Percentiles rank a stretch among this genome's conserved stretches.
Evolutionary conservation across 2,329 filamentous ascomycete genomes (phyloP).

Genomic region (Aspergillus luchuensis): DNA sequence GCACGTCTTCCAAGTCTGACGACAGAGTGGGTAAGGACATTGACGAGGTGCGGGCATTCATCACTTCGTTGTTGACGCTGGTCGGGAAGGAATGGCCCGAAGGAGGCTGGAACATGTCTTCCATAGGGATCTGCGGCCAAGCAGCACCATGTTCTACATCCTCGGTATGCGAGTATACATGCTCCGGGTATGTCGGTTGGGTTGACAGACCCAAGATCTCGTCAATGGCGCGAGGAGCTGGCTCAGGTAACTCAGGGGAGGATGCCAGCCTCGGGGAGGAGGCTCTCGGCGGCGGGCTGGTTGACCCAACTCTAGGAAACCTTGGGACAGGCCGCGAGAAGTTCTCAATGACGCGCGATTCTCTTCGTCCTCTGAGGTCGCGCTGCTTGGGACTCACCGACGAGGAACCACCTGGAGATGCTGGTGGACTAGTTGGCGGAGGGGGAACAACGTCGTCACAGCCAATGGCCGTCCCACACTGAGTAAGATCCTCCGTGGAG

Average conservation of each 20-base stretch:
- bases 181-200: conserved; percentile 34
- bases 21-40: conserved; percentile 45
- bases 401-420: conserved; percentile 31
- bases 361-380: conserved; percentile 26
- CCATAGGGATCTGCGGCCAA: conserved; percentile 27
- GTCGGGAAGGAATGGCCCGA: conserved; percentile 46
- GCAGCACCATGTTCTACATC: conserved; percentile 15
- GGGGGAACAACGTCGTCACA: conserved; percentile 20
- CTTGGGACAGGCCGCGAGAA: conserved; percentile 57
- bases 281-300: conserved; percentile 42
- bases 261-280: conserved; percentile 38
- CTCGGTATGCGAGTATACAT: conserved; percentile 29
- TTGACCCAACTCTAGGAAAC: conserved; percentile 42
- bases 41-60: conserved; percentile 41
- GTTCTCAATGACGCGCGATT: conserved; percentile 52
- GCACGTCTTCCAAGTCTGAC: conserved; percentile 48
- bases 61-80: conserved; percentile 42
- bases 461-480: conserved; percentile 26
- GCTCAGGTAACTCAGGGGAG: conserved; percentile 35
- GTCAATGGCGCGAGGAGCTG: conserved; percentile 43
- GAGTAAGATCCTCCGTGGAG: conserved; percentile 34
- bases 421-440: conserved; percentile 34
- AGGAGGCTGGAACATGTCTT: conserved; percentile 33
- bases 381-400: conserved; percentile 28
- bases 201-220: conserved; percentile 41